phyloP scores from a whole-genome alignment of 257 asterid species.

The Penstemon barbatus region DNA sequence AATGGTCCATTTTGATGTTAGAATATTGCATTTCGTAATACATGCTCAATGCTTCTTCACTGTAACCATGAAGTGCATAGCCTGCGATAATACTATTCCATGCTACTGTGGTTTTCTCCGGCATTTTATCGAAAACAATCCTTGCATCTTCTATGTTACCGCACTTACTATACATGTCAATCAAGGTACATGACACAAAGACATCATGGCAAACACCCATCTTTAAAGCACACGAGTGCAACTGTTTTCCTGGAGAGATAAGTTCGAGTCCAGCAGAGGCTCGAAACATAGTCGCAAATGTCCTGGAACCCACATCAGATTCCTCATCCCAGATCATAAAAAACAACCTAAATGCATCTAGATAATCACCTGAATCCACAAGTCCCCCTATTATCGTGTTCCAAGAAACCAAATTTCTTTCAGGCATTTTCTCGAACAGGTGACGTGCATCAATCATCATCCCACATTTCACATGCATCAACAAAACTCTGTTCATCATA shows the following conservation, averaged over 20 bases:
- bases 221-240: constrained; percentile 69
- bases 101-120: constrained; percentile 68
- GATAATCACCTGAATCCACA: constrained; percentile 58
- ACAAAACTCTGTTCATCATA: constrained; percentile 69
- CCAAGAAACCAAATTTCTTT: constrained; percentile 69
- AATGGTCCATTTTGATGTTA: constrained; percentile 74
- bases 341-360: constrained; percentile 69
- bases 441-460: constrained; percentile 82
- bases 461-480: constrained; percentile 75
- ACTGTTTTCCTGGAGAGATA: constrained; percentile 68
- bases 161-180: constrained; percentile 91
- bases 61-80: constrained; percentile 69
- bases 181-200: constrained; percentile 68
- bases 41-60: constrained; percentile 75
- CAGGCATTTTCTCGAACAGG: constrained; percentile 67
- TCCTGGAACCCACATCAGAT: constrained; percentile 50
- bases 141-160: constrained; percentile 69
- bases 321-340: constrained; percentile 56
- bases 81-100: constrained; percentile 86
- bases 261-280: constrained; percentile 72
- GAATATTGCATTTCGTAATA: constrained; percentile 73
- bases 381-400: constrained; percentile 69
- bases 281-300: constrained; percentile 55
- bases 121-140: constrained; percentile 62
- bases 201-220: constrained; percentile 47